Base-by-base conservation (phyloP, 768 basidiomycete species). In the Clathrus columnatus region DNA sequence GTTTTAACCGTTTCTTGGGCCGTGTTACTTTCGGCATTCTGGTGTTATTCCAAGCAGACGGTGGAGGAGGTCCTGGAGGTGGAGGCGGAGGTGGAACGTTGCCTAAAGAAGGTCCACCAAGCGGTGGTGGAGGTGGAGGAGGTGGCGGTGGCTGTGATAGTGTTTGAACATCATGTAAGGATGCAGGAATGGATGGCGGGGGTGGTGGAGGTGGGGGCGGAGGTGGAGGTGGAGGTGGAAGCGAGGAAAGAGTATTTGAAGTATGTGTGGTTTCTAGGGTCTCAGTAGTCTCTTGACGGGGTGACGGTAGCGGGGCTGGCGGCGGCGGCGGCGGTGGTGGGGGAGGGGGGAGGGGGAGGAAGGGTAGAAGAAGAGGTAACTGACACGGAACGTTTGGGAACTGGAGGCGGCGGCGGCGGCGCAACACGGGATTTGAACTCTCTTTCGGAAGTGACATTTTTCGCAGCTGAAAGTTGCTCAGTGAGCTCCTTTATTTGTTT, bases 391-490 rank as follows among this genome's bases (percentile, higher is more conserved):
- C 66, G 67, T 56, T 68, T 72, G 7, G 68, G 68, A 7, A 73
- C 68, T 24, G 76, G 71, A 16, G 83, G 82, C 0, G 82, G 79
- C 0, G 83, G 85, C 0, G 82, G 84, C 7, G 85, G 84, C 0
- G 82, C 69, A 29, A 81, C 79, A 49, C 77, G 77, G 1, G 73
- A 72, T 64, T 91, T 89, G 69, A 83, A 88, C 60, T 83, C 83
- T 62, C 81, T 79, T 67, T 89, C 87, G 1, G 77, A 80, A 62
- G 74, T 75, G 57, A 64, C 69, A 56, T 69, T 69, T 4, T 80
- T 79, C 58, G 74, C 80, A 5, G 73, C 73, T 45, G 73, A 68
- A 28, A 83, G 63, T 49, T 80, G 74, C 16, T 71, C 68, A 61
- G 80, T 80, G 7, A 83, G 71, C 3, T 73, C 71, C 18, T 70